These are phyloP conservation scores for Firmiana major DNA, from an alignment of 345 rosid genomes.

Conservation along the genomic window DNA sequence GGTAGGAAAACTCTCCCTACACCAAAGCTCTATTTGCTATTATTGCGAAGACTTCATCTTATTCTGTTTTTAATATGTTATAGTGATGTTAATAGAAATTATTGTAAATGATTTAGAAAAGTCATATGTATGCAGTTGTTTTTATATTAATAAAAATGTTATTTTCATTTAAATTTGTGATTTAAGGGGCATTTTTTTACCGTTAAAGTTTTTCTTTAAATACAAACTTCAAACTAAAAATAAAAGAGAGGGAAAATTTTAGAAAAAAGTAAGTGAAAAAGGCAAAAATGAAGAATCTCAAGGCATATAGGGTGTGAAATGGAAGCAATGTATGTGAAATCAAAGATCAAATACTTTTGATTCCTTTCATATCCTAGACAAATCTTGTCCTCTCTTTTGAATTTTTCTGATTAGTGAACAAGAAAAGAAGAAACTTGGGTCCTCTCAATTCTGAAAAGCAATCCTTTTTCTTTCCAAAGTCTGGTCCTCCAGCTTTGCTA, in stretches of 20 bases:
- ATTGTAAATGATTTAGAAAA: too few species aligned
- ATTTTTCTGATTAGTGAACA: neutral
- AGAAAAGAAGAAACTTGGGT: neutral
- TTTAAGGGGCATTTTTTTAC: too few species aligned
- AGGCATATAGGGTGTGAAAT: conserved; percentile 6
- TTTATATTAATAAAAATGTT: too few species aligned
- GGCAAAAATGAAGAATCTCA: conserved; percentile 27
- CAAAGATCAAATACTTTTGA: neutral
- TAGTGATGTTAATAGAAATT: too few species aligned
- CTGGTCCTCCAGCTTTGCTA: conserved; percentile 24
- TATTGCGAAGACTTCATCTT: too few species aligned
- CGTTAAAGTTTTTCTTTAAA: too few species aligned
- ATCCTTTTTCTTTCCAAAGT: conserved; percentile 22
- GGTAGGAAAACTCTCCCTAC: neutral
- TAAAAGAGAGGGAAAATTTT: neutral
- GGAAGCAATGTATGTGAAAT: neutral
- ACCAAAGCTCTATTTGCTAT: too few species aligned
- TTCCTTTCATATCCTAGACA: conserved; percentile 17
- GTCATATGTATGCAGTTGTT: too few species aligned
- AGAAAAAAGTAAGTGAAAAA: neutral
- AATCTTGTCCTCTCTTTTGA: conserved; percentile 20
- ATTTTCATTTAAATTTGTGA: too few species aligned
- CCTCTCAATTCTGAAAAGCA: conserved; percentile 34
- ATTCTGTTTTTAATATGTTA: too few species aligned
- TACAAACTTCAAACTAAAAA: too few species aligned